Evolutionary conservation across 495 filamentous ascomycete genomes (phyloP), one percentile per base, ranked within the genome.

Genomic region (Penicillium paxilli): DNA sequence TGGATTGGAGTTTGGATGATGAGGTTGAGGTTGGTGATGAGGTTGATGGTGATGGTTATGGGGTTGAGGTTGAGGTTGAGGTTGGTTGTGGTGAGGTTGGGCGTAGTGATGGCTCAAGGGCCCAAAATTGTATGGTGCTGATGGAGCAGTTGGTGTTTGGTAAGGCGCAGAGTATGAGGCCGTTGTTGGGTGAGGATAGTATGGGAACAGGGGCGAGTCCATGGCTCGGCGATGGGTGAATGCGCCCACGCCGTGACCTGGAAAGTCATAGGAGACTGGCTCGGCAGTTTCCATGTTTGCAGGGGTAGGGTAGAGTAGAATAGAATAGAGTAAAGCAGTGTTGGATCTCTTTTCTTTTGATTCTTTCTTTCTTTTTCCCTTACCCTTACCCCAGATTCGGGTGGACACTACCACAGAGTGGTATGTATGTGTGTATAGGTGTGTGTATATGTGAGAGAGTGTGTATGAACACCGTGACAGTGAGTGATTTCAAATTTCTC

Each of bases 241-340:
- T 21, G 68, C 63, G 17, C 71, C 71, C 37, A 76, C 60, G 21
- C 57, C 60, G 60, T 76, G 73, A 51, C 69, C 65, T 8, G 73
- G 58, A 51, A 76, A 76, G 32, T 73, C 71, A 49, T 72, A 78
- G 20, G 73, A 69, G 22, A 74, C 73, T 1, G 75, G 71, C 51
- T 76, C 73, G 37, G 69, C 64, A 17, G 75, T 70, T 50, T 78
- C 75, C 75, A 78, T 78, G 25, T 38, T 47, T 5, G 19, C 20
- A 32, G 35, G 45, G 11, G 19, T 2, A 4, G 38, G 4, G 19
- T 16, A 14, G 16, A 37, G 14, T 14, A 14, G 11, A n/a, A n/a
- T n/a, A n/a, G n/a, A n/a, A n/a, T 2, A 4, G 38, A 12, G 19
- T 16, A 14, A 37, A 37, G 14, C 33, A 14, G 11, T 11, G 1